These are phyloP conservation scores for Colletotrichum eremochloae DNA, from an alignment of 2,329 filamentous ascomycete genomes.

Conservation along the genomic window DNA sequence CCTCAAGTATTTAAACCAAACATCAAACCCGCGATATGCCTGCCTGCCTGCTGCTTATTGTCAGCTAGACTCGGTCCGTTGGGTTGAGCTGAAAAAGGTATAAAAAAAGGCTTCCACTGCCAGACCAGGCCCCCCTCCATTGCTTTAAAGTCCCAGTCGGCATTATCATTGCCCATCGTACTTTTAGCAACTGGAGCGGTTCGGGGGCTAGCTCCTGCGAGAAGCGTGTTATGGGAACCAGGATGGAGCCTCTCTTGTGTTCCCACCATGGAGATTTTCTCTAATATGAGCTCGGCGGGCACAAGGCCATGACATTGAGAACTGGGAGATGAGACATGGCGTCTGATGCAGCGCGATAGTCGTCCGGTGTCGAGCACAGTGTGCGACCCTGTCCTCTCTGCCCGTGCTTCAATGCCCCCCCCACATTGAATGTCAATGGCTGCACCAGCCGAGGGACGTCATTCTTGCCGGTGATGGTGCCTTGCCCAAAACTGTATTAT, in stretches of 20 bases:
- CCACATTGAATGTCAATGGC: slow-evolving; percentile 17
- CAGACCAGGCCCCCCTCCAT: not conserved
- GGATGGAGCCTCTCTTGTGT: slow-evolving; percentile 37
- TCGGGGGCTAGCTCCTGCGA: slow-evolving; percentile 32
- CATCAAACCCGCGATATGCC: slow-evolving; percentile 9
- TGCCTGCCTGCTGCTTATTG: not conserved
- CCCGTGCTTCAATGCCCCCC: slow-evolving; percentile 11
- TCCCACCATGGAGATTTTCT: slow-evolving; percentile 41
- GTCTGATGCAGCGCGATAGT: slow-evolving; percentile 41
- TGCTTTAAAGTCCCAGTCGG: not conserved
- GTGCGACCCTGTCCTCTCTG: slow-evolving; percentile 2
- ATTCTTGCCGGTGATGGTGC: slow-evolving; percentile 10
- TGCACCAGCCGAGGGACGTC: slow-evolving; percentile 10
- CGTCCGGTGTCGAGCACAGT: slow-evolving; percentile 38
- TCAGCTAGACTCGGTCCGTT: not conserved
- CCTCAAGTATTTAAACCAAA: not conserved
- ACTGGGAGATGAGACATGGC: slow-evolving; percentile 41
- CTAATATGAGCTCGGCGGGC: slow-evolving; percentile 40
- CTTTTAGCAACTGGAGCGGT: slow-evolving; percentile 21
- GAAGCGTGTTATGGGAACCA: slow-evolving; percentile 23
- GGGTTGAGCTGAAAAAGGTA: not conserved
- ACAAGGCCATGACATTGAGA: slow-evolving; percentile 28
- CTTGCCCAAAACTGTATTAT: slow-evolving; percentile 27
- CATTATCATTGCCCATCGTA: slow-evolving; percentile 4
- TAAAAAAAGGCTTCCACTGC: not conserved